These are phyloP conservation scores for Cryphonectria radicalis DNA, from an alignment of 2,329 filamentous ascomycete genomes.

Conservation along the genomic window DNA sequence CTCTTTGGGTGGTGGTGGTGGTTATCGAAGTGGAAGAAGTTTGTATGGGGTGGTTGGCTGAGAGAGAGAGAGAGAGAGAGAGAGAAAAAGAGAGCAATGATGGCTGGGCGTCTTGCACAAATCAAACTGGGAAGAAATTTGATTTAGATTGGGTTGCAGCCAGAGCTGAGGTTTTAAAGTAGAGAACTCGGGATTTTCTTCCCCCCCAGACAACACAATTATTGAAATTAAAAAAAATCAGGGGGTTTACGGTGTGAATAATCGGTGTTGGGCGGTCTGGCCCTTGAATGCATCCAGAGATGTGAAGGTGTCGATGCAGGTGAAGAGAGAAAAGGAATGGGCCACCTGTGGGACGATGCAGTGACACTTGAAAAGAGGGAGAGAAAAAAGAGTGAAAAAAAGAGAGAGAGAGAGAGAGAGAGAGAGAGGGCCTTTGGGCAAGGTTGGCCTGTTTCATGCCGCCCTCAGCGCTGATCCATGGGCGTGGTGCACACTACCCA, in stretches of 20 bases:
- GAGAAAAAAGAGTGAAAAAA: background rate
- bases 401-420: background rate
- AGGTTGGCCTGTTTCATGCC: constrained; percentile 18
- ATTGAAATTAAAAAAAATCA: background rate
- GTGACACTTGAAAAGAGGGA: background rate
- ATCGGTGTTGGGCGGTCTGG: background rate
- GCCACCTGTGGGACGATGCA: background rate
- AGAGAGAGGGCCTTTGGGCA: background rate
- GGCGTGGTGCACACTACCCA: background rate
- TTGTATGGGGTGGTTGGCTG: constrained; percentile 1
- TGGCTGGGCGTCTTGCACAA: background rate
- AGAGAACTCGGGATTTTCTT: background rate
- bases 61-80: no score
- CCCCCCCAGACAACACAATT: background rate
- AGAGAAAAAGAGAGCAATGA: background rate
- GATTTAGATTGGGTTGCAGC: background rate
- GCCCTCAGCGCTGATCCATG: constrained; percentile 3
- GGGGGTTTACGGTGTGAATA: no score
- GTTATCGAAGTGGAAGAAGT: constrained; percentile 1
- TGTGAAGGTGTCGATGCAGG: constrained; percentile 5
- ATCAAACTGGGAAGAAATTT: background rate
- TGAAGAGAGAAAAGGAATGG: background rate
- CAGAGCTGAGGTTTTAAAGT: background rate
- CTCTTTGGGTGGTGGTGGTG: background rate
- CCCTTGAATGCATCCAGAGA: background rate